Percentiles rank a stretch among this genome's conserved stretches.
Evolutionary conservation across 176 grass and related monocot species (phyloP).

Genomic region (Hordeum marinum): DNA sequence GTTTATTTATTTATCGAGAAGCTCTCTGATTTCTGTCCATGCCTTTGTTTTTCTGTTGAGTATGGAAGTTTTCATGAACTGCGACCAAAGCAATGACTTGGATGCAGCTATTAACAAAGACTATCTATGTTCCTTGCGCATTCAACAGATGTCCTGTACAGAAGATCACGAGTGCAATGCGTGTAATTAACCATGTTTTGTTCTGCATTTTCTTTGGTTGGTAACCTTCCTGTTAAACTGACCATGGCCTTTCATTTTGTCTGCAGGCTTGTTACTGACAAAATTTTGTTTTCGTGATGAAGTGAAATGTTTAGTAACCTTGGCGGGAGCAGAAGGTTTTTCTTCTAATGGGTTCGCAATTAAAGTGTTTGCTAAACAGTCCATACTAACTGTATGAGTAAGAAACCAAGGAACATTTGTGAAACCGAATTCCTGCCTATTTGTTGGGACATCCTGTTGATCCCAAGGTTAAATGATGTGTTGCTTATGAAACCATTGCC

Average conservation of each 20-base stretch:
- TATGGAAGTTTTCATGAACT: slow-evolving; percentile 55
- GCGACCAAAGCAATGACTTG: slow-evolving; percentile 45
- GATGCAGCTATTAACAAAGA: slow-evolving; percentile 47
- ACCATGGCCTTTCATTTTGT: background rate
- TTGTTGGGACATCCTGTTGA: background rate
- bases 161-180: slow-evolving; percentile 17
- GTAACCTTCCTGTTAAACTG: background rate
- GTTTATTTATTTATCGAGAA: background rate
- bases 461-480: background rate
- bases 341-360: background rate
- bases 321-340: background rate
- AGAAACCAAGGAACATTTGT: background rate
- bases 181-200: background rate
- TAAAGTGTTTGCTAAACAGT: background rate
- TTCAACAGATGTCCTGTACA: slow-evolving; percentile 43
- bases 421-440: background rate
- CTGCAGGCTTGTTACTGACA: background rate
- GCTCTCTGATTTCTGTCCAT: background rate
- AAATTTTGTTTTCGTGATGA: background rate
- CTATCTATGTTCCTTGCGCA: slow-evolving; percentile 51
- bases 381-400: background rate
- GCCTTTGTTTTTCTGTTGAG: slow-evolving; percentile 33
- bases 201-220: background rate
- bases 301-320: background rate
- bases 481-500: no score